Conservation (phyloP, 75 land plant species). For the Larix kaempferi region DNA sequence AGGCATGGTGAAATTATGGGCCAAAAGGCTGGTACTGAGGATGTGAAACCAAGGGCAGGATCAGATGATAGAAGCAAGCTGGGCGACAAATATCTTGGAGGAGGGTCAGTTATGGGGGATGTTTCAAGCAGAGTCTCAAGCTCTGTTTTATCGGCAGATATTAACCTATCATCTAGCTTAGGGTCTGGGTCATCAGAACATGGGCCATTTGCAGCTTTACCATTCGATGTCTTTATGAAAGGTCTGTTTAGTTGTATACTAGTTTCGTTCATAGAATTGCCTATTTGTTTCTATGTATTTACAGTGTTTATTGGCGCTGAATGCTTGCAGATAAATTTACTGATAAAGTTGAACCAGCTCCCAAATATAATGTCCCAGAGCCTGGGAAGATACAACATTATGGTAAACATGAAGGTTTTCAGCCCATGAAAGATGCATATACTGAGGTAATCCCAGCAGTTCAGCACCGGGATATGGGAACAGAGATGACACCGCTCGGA, state of each 20-base stretch:
- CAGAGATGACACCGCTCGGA: constrained; percentile 81
- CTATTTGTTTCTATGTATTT: constrained; percentile 3
- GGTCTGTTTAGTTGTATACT: not conserved
- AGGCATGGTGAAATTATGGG: not conserved
- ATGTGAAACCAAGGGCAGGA: not conserved
- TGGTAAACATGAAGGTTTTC: constrained; percentile 17
- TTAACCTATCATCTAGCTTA: constrained; percentile 4
- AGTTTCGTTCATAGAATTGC: not conserved
- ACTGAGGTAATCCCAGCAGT: constrained; percentile 25
- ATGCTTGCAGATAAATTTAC: constrained; percentile 56
- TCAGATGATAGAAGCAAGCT: not conserved
- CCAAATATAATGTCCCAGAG: constrained; percentile 27
- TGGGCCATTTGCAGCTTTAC: constrained; percentile 10
- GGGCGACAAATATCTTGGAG: constrained; percentile 5
- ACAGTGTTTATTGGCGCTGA: not conserved
- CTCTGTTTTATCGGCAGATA: not conserved
- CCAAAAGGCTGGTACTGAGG: not conserved
- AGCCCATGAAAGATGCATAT: constrained; percentile 34
- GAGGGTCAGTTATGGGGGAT: constrained; percentile 2
- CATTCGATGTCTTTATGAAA: constrained; percentile 1
- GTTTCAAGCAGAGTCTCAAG: constrained; percentile 11
- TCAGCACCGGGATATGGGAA: constrained; percentile 68
- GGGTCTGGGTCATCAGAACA: not conserved
- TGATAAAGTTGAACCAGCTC: constrained; percentile 35
- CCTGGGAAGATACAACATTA: constrained; percentile 40